Base-by-base conservation (phyloP, 495 filamentous ascomycete genomes). In the Penicillium antarcticum region DNA sequence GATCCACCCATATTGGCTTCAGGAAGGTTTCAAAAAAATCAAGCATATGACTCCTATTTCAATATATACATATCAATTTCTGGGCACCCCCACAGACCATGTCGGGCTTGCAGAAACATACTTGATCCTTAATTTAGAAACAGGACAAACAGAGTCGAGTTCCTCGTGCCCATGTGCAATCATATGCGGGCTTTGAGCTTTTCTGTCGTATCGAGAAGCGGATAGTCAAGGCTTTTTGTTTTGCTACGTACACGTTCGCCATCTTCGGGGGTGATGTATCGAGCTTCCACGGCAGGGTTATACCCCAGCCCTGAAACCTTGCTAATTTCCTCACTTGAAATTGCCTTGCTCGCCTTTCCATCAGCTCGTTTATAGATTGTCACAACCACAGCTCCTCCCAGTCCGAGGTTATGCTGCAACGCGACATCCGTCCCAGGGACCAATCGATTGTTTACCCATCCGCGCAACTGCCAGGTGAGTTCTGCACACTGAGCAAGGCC, bases 401-500 rank as follows among this genome's bases (percentile, higher is more conserved):
- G 67, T 0, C 90, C 90, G 0, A 95, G 69, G 56, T 95, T 95
- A 63, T 95, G 90, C 72, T 95, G 90, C 66, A 95, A 67, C 18
- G 87, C 85, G 29, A 75, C 82, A 46, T 65, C 78, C 0, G 88
- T 87, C 5, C 80, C 77, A 13, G 77, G 67, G 7, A 91, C 85
- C 5, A 81, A 69, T 9, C 92, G 77, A 66, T 97, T 96, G 58
- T 91, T 95, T 4, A 91, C 92, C 92, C 92, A 96, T 1, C 92
- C 92, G 32, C 92, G 75, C 55, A 97, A 75, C 55, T 97, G 92
- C 92, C 92, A 97, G 10, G 92, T 88, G 19, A 97, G 70, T 71
- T 97, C 92, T 1, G 92, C 89, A 61, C 91, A 96, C 69, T 97
- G 92, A 13, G 92, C 92, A 18, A 97, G 71, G 14, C 92, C 92